Base-by-base conservation (phyloP, 1,284 basidiomycete species). In the Apiotrichum siamense region DNA sequence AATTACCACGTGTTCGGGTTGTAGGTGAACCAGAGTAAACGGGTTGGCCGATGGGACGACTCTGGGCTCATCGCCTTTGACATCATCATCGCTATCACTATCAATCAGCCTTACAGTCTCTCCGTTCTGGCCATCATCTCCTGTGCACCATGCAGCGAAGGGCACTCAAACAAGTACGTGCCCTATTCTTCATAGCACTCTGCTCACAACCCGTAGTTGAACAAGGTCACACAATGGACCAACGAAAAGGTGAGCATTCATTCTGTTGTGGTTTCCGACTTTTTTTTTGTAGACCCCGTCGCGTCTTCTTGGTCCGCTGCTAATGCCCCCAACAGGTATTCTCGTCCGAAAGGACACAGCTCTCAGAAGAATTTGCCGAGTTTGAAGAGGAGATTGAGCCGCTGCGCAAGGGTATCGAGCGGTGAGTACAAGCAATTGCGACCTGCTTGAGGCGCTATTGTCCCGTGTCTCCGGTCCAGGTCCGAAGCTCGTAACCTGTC, bases 381-480 rank as follows among this genome's bases (percentile, higher is more conserved):
- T 76, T 85, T 41, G 84, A 87, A 69, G 76, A 77, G 58, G 85
- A 87, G 61, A 79, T 88, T 38, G 84, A 87, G 51, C 73, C 84
- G 15, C 74, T 83, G 35, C 79, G 79, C 57, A 77, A 79, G 25
- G 86, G 85, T 29, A 77, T 84, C 35, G 75, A 80, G 50, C 76
- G 80, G 85, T 86, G 58, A 43, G 82, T 72, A n/a, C 15, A n/a
- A 35, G 11, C 9, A 13, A 35, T 12, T n/a, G 4, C n/a, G n/a
- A n/a, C n/a, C n/a, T n/a, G n/a, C n/a, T n/a, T n/a, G n/a, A n/a
- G n/a, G n/a, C n/a, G n/a, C n/a, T n/a, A n/a, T n/a, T n/a, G n/a
- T n/a, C n/a, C n/a, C n/a, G n/a, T n/a, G n/a, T n/a, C n/a, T n/a
- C n/a, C n/a, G n/a, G n/a, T n/a, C n/a, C n/a, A n/a, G n/a, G n/a